These are phyloP conservation scores for Colletotrichum noveboracense DNA, from an alignment of 2,329 filamentous ascomycete genomes.

Conservation along the genomic window DNA sequence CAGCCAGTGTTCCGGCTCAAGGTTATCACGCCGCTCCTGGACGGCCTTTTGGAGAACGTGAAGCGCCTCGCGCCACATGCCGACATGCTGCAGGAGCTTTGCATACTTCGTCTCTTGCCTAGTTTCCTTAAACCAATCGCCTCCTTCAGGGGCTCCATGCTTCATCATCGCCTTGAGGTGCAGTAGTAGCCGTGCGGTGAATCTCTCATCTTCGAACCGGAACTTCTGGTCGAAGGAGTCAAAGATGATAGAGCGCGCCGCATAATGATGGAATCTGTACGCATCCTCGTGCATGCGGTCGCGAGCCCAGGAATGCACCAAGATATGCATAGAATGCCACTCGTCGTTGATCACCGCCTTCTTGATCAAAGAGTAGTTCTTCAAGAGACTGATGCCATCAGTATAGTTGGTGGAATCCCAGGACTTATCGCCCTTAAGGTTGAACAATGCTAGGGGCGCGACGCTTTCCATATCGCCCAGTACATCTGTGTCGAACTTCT, in stretches of 20 bases:
- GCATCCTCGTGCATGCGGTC: neutral
- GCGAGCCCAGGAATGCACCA: constrained; percentile 29
- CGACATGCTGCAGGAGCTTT: neutral
- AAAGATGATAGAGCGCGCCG: neutral
- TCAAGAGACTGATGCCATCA: constrained; percentile 1
- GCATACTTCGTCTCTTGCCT: neutral
- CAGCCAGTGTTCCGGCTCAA: neutral
- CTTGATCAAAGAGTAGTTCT: constrained; percentile 26
- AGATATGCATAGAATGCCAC: constrained; percentile 26
- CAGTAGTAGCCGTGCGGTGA: neutral
- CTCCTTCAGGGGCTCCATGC: neutral
- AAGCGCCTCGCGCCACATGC: neutral
- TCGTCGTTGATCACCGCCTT: fast-evolving
- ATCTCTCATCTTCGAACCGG: neutral
- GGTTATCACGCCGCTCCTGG: neutral
- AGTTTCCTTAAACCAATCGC: neutral
- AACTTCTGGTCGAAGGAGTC: neutral
- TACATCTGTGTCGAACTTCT: too few relatives aligned
- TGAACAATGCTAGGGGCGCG: too few relatives aligned
- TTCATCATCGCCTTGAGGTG: neutral
- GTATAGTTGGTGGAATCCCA: neutral
- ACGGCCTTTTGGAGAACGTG: neutral
- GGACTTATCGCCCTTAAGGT: too few relatives aligned
- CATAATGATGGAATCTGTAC: too few relatives aligned
- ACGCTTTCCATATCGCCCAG: too few relatives aligned